Evolutionary conservation across 768 basidiomycete genomes (phyloP).

Genomic region (Suillus cothurnatus): DNA sequence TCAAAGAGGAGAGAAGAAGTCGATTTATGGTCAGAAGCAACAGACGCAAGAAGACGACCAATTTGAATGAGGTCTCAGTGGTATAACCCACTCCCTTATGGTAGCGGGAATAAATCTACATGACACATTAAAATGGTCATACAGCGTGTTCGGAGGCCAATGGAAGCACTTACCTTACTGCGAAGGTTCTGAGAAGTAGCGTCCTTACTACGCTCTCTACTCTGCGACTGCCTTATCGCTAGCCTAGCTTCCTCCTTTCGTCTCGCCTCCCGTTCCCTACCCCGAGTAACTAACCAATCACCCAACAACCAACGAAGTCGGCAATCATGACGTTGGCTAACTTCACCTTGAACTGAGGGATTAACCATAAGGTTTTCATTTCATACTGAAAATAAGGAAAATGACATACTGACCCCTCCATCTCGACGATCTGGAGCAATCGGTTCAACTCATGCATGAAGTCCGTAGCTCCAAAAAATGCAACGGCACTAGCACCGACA

Average conservation of each 20-base stretch:
- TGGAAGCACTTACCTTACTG: too few relatives aligned
- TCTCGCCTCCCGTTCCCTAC: slow-evolving; percentile 75
- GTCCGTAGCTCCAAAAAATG: slow-evolving; percentile 92
- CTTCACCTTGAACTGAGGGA: slow-evolving; percentile 74
- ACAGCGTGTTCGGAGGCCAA: too few relatives aligned
- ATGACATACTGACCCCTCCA: too few relatives aligned
- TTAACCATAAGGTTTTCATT: neutral
- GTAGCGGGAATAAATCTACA: too few relatives aligned
- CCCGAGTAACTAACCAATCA: slow-evolving; percentile 84
- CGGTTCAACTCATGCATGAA: slow-evolving; percentile 93
- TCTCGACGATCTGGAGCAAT: slow-evolving; percentile 97
- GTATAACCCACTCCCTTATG: too few relatives aligned
- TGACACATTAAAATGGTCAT: too few relatives aligned
- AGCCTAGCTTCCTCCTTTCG: slow-evolving; percentile 43
- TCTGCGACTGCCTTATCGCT: slow-evolving; percentile 23
- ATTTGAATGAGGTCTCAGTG: too few relatives aligned
- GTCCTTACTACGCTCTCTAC: slow-evolving; percentile 39
- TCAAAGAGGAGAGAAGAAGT: too few relatives aligned
- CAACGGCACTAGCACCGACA: slow-evolving; percentile 85
- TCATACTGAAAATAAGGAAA: too few relatives aligned
- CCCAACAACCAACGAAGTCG: slow-evolving; percentile 89
- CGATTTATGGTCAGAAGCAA: too few relatives aligned
- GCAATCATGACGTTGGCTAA: slow-evolving; percentile 81
- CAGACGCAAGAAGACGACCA: too few relatives aligned
- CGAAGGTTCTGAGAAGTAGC: too few relatives aligned